Conservation (phyloP, 176 grass and related monocot species). For the Typha latifolia region DNA sequence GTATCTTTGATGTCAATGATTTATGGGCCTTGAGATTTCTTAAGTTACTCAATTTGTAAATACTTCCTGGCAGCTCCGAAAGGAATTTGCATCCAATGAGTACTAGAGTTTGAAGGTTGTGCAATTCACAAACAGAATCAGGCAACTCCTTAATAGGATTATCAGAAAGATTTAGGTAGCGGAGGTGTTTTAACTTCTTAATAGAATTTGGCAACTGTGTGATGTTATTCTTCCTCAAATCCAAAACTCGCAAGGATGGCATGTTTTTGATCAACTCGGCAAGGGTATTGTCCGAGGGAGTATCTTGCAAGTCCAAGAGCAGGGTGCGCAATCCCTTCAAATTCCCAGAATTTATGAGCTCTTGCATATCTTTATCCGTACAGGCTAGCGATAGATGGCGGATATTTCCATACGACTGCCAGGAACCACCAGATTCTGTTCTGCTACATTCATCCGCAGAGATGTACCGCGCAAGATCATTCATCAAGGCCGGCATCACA, state of each 20-base stretch:
- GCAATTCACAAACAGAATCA: conserved; percentile 33
- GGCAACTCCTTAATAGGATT: conserved; percentile 47
- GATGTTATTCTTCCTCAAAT: conserved; percentile 36
- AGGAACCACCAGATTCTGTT: conserved; percentile 23
- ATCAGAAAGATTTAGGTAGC: conserved; percentile 46
- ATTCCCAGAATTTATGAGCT: conserved; percentile 28
- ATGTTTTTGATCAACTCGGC: conserved; percentile 36
- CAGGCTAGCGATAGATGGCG: conserved; percentile 58
- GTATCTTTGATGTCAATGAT: conserved; percentile 23
- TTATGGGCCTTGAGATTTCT: conserved; percentile 40
- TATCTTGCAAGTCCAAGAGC: conserved; percentile 39
- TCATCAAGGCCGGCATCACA: conserved; percentile 57
- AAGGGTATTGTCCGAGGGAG: conserved; percentile 28
- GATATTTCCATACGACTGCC: conserved; percentile 9
- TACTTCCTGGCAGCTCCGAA: conserved; percentile 34
- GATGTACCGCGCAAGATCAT: conserved; percentile 57
- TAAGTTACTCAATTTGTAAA: conserved; percentile 44
- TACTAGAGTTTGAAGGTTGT: conserved; percentile 53
- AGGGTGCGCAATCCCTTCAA: conserved; percentile 55
- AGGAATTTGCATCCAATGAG: conserved; percentile 38
- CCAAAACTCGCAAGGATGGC: conserved; percentile 44
- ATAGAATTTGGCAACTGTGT: conserved; percentile 52
- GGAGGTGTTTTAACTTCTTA: conserved; percentile 57
- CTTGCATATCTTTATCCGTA: conserved; percentile 15
- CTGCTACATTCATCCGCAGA: conserved; percentile 42